A percentile compares a stretch with the other conserved stretches of the same genome.
Evolutionary conservation across 2,329 filamentous ascomycete genomes (phyloP).

Genomic region (Penicillium thymicola): DNA sequence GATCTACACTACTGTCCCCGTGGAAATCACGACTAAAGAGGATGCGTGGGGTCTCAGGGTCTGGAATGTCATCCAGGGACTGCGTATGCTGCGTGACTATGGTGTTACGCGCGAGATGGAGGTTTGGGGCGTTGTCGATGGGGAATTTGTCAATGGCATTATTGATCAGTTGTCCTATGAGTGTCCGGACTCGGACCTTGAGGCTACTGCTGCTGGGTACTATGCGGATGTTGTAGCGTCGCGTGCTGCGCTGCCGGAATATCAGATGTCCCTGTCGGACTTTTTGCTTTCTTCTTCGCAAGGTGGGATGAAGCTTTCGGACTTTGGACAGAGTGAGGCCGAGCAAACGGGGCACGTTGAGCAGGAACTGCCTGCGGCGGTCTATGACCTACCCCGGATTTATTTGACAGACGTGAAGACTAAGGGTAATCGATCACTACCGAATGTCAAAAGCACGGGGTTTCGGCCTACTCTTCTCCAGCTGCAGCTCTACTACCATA

Average conservation of each 20-base stretch:
- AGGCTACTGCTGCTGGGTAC: constrained; percentile 54
- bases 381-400: constrained; percentile 40
- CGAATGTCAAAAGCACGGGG: constrained; percentile 56
- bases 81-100: constrained; percentile 68
- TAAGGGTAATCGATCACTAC: constrained; percentile 59
- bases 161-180: constrained; percentile 81
- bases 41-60: constrained; percentile 78
- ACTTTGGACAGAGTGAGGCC: constrained; percentile 20
- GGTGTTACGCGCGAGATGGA: constrained; percentile 74
- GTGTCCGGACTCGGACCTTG: constrained; percentile 69
- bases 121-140: constrained; percentile 81
- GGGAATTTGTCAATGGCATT: constrained; percentile 79
- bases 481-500: constrained; percentile 81
- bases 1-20: constrained; percentile 71
- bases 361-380: constrained; percentile 17
- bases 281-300: constrained; percentile 41
- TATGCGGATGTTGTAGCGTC: constrained; percentile 38
- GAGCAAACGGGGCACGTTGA: constrained; percentile 2
- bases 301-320: constrained; percentile 35
- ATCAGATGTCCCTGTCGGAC: constrained; percentile 47
- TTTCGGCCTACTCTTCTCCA: constrained; percentile 79
- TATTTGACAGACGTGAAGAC: constrained; percentile 93
- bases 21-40: constrained; percentile 71
- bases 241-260: constrained; percentile 38
- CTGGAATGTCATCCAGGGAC: constrained; percentile 87